phyloP scores from a whole-genome alignment of 257 asterid species.

The Coffea eugenioides region DNA sequence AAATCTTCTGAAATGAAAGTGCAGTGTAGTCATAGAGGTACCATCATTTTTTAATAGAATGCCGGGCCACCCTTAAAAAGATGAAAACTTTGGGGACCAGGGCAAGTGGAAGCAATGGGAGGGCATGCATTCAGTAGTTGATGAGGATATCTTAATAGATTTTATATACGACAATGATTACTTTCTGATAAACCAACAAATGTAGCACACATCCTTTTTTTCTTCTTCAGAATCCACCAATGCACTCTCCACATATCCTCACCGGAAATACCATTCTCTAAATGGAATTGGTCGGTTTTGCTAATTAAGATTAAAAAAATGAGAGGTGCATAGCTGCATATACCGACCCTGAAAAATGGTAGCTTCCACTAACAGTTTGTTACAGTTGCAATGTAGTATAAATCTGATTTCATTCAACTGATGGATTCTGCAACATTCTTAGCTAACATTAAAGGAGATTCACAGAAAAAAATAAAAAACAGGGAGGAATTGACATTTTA shows the following conservation, averaged over 20 bases:
- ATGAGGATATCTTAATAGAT: neutral
- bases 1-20: neutral
- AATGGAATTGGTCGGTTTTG: slow-evolving; percentile 54
- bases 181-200: slow-evolving; percentile 12
- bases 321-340: neutral
- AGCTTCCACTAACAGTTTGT: slow-evolving; percentile 37
- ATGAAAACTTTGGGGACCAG: slow-evolving; percentile 27
- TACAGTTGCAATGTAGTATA: slow-evolving; percentile 24
- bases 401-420: slow-evolving; percentile 14
- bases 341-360: slow-evolving; percentile 38
- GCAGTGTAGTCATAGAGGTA: neutral
- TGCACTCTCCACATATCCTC: slow-evolving; percentile 14
- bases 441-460: neutral
- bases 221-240: slow-evolving; percentile 12
- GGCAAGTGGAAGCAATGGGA: slow-evolving; percentile 35
- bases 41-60: neutral
- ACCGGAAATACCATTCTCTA: slow-evolving; percentile 45
- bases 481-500: too few relatives aligned
- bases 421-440: neutral
- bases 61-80: neutral
- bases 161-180: slow-evolving; percentile 15
- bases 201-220: slow-evolving; percentile 10
- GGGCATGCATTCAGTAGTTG: neutral
- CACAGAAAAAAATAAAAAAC: too few relatives aligned
- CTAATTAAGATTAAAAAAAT: slow-evolving; percentile 9